phyloP scores from a whole-genome alignment of 495 filamentous ascomycete genomes.

The Aspergillus baeticus region DNA sequence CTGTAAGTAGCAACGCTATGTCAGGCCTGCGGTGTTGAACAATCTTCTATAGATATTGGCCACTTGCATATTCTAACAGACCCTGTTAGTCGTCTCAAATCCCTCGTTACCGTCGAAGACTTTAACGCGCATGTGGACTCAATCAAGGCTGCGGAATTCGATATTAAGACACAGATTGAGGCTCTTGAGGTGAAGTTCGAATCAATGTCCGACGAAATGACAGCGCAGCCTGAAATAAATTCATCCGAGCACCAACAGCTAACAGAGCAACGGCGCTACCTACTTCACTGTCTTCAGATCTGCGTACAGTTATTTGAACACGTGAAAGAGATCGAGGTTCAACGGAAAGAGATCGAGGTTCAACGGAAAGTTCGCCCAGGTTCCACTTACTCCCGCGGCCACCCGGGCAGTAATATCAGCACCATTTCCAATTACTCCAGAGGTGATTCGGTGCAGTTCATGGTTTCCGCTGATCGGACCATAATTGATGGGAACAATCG shows the following conservation, averaged over 20 bases:
- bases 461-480: not conserved
- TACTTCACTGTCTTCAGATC: not conserved
- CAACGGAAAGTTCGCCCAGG: not conserved
- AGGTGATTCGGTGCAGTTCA: not conserved
- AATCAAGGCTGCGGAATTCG: not conserved
- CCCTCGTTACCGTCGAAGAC: not conserved
- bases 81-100: not conserved
- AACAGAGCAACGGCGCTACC: not conserved
- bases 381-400: no score
- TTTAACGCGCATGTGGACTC: not conserved
- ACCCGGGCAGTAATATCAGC: not conserved
- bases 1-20: not conserved
- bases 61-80: not conserved
- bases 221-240: no score
- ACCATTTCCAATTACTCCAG: not conserved
- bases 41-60: not conserved
- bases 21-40: not conserved
- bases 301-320: not conserved
- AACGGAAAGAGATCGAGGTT: no score
- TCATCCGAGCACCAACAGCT: not conserved
- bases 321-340: not conserved
- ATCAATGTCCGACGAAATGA: no score
- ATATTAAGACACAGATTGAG: not conserved
- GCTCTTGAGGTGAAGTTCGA: not conserved
- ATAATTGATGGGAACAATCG: not conserved